Conservation (phyloP, 2,329 filamentous ascomycete genomes). For the Xylaria sp. region DNA sequence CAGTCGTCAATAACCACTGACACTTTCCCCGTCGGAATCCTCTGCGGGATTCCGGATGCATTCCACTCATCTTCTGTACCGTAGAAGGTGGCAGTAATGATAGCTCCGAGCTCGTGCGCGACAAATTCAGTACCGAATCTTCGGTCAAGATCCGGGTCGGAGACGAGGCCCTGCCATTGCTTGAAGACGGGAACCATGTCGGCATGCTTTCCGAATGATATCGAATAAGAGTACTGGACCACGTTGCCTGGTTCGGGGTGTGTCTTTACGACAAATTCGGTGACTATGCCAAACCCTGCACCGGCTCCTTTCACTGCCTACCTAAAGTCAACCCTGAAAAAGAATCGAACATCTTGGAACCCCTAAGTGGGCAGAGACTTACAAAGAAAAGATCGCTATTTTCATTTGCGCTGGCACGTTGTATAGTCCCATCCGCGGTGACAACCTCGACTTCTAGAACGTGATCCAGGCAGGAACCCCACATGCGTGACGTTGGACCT, state of each 20-base stretch:
- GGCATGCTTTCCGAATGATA: constrained; percentile 60
- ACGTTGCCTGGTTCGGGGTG: constrained; percentile 65
- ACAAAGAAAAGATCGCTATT: constrained; percentile 67
- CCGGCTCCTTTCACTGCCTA: constrained; percentile 67
- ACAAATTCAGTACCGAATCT: constrained; percentile 69
- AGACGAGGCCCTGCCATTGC: constrained; percentile 68
- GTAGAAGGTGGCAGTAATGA: constrained; percentile 71
- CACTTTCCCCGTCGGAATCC: constrained; percentile 57
- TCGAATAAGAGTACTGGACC: constrained; percentile 68
- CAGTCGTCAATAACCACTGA: constrained; percentile 69
- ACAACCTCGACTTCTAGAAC: constrained; percentile 67
- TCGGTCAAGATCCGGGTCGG: constrained; percentile 65
- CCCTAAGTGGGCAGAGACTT: constrained; percentile 27
- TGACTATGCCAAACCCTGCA: constrained; percentile 67
- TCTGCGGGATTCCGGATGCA: constrained; percentile 59
- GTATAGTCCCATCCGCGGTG: constrained; percentile 64
- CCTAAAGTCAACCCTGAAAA: constrained; percentile 10
- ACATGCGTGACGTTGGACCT: constrained; percentile 68
- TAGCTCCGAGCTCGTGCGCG: constrained; percentile 62
- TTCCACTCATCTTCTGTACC: constrained; percentile 67
- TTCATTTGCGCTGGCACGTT: constrained; percentile 58
- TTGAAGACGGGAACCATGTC: constrained; percentile 63
- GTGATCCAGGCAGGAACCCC: constrained; percentile 67
- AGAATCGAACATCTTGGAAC: background rate
- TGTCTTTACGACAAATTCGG: constrained; percentile 66